Evolutionary conservation across 2,329 filamentous ascomycete species (phyloP), one percentile per base, ranked within the genome.

Genomic region (Penicillium sp.): DNA sequence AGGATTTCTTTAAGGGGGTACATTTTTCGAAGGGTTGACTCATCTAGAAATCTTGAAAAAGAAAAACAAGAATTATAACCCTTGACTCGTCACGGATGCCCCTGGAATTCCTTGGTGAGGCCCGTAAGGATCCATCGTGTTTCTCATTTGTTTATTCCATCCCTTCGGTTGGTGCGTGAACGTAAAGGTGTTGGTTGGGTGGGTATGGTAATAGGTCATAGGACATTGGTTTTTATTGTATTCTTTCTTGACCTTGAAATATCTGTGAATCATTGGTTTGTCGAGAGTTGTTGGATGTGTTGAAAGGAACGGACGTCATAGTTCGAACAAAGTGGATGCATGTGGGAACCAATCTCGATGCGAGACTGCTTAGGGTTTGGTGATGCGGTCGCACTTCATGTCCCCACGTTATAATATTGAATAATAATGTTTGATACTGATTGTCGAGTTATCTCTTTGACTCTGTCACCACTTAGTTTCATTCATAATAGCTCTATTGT

Each of bases 91-190:
- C 62, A 60, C 56, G 56, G 62, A 54, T 61, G 48, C 37, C 42
- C 53, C 54, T 65, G 53, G 53, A 53, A 65, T 65, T 60, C 58
- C 51, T 53, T 55, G 53, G 16, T 54, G 48, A 52, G 55, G 53
- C 48, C 61, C 48, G 64, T 57, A 66, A 65, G 64, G 64, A 66
- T 49, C 27, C 42, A 33, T 31, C 33, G 25, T 27, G n/a, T 39
- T 51, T 46, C 26, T 54, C 25, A 50, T 48, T 57, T 62, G 26
- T 45, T 57, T 55, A 57, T 55, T 61, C 49, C 51, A 66, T 62
- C 62, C 64, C 64, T 66, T 55, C 53, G 45, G 44, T 65, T 56
- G 61, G 64, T 66, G 64, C 64, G 64, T 66, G 64, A 66, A 45
- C 59, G 46, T 64, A 65, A 42, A 42, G 53, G 50, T n/a, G 29